Base-by-base conservation (phyloP, 495 filamentous ascomycete genomes). In the Talaromyces adpressus region DNA sequence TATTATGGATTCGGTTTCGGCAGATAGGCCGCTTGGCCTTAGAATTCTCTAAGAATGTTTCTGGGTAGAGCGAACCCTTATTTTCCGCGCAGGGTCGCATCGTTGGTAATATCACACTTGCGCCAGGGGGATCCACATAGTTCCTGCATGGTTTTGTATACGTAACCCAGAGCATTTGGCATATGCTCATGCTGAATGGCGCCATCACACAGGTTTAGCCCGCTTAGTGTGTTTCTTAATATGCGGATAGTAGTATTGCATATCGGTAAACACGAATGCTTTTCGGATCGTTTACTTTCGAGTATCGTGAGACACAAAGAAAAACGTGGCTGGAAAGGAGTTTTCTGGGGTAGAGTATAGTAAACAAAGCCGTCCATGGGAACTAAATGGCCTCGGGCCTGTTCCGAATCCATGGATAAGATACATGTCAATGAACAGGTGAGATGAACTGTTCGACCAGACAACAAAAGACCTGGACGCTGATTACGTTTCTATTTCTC, bases 71-170 rank as follows among this genome's bases (percentile, higher is more conserved):
- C 27, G 30, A 58, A 58, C 56, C 56, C 30, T 34, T 58, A 36
- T 36, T 36, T 32, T 58, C 56, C 30, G 56, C 20, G 12, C 56
- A 36, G n/a, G 29, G 56, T 58, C 27, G 56, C 30, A 58, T 58
- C 30, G 56, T 56, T 23, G 12, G 52, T 9, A 14, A 27, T 1
- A 56, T 56, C 27, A 14, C n/a, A 29, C 52, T 56, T 22, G 22
- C 30, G 56, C 30, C 16, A 32, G 18, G 18, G 27, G 30, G 56
- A 20, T 58, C 56, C 30, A 36, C 56, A 18, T 22, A 16, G 27
- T 30, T 58, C 30, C 27, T 58, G 27, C 56, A 36, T 34, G 27
- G 16, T 25, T 6, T 11, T 58, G 14, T 30, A 22, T 20, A n/a
- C n/a, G n/a, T n/a, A 34, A 5, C 16, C 52, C 22, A 22, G n/a